Evolutionary conservation across 177 flowering plant species (phyloP), one percentile per base, ranked within the genome.

Genomic region (Tripterygium wilfordii): DNA sequence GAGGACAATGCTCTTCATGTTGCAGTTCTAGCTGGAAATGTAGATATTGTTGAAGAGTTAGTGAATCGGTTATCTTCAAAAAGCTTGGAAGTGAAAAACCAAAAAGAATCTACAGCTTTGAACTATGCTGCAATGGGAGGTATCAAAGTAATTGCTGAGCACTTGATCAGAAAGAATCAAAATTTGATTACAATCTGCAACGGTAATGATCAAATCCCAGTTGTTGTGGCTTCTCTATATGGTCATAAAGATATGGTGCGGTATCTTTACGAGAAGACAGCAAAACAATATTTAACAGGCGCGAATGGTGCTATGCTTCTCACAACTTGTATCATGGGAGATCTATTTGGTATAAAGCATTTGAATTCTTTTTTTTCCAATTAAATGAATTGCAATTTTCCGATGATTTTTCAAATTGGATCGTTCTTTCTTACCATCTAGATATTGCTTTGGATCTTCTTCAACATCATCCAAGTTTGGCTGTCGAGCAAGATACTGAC

Each of bases 361-460:
- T 15, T 3, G 15, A 15, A 38, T 38, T 38, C 3, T 38, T 8
- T 3, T 16, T 38, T 3, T 12, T 38, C 21, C 18, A 3, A 2
- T 16, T 2, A 6, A 16, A 2, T n/a, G n/a, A n/a, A n/a, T n/a
- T n/a, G n/a, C n/a, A n/a, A n/a, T n/a, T 38, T 38, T 38, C 21
- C 3, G 13, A 3, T 16, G 2, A 2, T 15, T 38, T 40, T 20
- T 4, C 26, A 19, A 25, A 14, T 20, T 4, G 2, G 15, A 2
- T 16, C n/a, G 24, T 2, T 20, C 2, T 40, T 1, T 40, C 4
- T 21, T n/a, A 24, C 17, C 35, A 21, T 56, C 0, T 30, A 62
- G 66, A 56, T 45, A 51, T 62, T 49, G 61, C 57, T 19, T 45
- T 40, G 44, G 61, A 62, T 56, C 31, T 62, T 14, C 52, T 62